phyloP scores from a whole-genome alignment of 2,329 filamentous ascomycete genomes.

The Ophiostoma novo-ulmi region DNA sequence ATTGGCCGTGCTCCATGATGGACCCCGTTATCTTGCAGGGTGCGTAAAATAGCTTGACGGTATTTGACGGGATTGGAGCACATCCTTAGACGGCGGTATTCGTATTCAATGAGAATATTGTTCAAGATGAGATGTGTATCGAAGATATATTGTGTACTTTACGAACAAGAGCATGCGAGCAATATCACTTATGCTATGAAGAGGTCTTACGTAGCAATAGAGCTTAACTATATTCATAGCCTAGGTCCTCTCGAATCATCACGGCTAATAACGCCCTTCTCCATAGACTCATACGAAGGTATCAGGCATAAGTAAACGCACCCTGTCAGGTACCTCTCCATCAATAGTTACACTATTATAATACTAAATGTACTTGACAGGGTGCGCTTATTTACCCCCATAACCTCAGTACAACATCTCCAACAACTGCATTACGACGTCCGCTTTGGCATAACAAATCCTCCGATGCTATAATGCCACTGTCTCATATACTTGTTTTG shows the following conservation, averaged over 20 bases:
- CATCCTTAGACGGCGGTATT: background rate
- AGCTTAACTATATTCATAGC: no score
- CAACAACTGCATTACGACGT: conserved; percentile 5
- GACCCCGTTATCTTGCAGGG: background rate
- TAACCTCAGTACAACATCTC: no score
- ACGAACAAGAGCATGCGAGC: background rate
- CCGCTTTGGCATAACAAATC: conserved; percentile 8
- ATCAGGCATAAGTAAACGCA: no score
- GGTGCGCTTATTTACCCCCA: no score
- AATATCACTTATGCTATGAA: background rate
- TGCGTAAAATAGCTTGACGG: conserved; percentile 4
- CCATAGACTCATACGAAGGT: background rate
- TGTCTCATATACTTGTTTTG: conserved; percentile 4
- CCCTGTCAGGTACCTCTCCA: no score
- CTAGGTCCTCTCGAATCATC: background rate
- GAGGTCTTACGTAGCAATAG: background rate
- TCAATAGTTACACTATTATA: no score
- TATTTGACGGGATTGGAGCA: background rate
- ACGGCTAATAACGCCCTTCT: background rate
- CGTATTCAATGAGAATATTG: background rate
- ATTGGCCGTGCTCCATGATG: background rate
- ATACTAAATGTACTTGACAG: no score
- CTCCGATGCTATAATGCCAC: conserved; percentile 4
- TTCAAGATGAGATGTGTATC: background rate
- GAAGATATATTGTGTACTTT: background rate